These are phyloP conservation scores for Vanderwaltozyma yarrowii DNA, from an alignment of 805 yeast genomes.

Conservation along the genomic window DNA sequence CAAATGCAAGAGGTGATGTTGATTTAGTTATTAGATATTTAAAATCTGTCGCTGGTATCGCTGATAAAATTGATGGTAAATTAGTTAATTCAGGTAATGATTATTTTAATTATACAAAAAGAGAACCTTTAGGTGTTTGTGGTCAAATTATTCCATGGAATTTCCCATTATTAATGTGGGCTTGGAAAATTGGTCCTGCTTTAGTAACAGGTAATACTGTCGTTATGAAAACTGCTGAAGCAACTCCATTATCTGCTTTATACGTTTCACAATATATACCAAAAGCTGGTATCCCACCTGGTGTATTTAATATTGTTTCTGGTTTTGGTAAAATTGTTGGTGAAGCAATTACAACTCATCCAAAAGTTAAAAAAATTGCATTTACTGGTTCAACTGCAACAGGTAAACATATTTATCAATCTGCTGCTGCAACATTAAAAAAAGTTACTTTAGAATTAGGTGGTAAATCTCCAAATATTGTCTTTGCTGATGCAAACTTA, in stretches of 20 bases:
- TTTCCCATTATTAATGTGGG: slow-evolving; percentile 80
- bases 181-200: slow-evolving; percentile 85
- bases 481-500: slow-evolving; percentile 65
- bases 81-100: slow-evolving; percentile 50
- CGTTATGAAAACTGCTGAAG: slow-evolving; percentile 78
- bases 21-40: slow-evolving; percentile 57
- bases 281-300: slow-evolving; percentile 75
- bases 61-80: slow-evolving; percentile 57
- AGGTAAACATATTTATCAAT: slow-evolving; percentile 62
- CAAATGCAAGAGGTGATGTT: slow-evolving; percentile 68
- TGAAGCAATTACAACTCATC: slow-evolving; percentile 58
- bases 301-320: slow-evolving; percentile 70
- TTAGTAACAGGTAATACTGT: slow-evolving; percentile 79
- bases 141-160: slow-evolving; percentile 91
- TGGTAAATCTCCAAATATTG: slow-evolving; percentile 84
- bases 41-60: slow-evolving; percentile 79
- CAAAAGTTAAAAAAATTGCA: slow-evolving; percentile 65
- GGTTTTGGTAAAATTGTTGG: slow-evolving; percentile 75
- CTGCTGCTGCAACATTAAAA: slow-evolving; percentile 65
- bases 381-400: slow-evolving; percentile 86
- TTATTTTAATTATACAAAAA: slow-evolving; percentile 55
- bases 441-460: slow-evolving; percentile 80
- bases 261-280: slow-evolving; percentile 52
- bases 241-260: slow-evolving; percentile 76
- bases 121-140: slow-evolving; percentile 84